A percentile compares a stretch with the other conserved stretches of the same genome.
Evolutionary conservation across 306 rosid species (phyloP).

Genomic region (Medicago arabica): DNA sequence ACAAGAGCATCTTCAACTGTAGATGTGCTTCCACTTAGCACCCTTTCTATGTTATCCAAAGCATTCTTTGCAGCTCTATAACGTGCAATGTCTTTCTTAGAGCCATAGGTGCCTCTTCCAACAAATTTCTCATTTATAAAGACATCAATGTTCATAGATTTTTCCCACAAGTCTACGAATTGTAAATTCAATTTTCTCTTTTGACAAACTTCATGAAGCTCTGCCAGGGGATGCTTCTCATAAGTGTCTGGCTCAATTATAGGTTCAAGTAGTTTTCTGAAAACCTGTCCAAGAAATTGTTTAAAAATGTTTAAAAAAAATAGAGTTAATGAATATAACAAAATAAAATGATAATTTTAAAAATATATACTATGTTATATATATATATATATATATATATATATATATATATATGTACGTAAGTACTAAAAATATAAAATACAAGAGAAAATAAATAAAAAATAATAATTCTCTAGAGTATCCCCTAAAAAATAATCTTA

Average conservation of each 20-base stretch:
- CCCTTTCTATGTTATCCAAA: not conserved
- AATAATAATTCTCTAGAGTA: too few species aligned
- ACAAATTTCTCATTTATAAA: not conserved
- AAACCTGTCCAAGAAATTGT: not conserved
- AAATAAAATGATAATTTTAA: too few species aligned
- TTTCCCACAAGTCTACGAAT: not conserved
- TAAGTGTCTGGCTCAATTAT: not conserved
- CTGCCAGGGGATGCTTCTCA: not conserved
- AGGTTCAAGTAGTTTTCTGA: not conserved
- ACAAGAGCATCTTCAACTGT: too few species aligned
- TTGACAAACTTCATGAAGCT: not conserved
- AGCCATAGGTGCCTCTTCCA: not conserved
- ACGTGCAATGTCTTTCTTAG: conserved; percentile 9
- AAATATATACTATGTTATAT: too few species aligned
- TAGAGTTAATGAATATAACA: not conserved
- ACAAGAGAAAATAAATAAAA: too few species aligned
- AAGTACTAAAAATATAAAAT: too few species aligned
- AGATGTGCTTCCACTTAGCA: not conserved
- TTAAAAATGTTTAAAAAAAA: not conserved
- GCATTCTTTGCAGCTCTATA: not conserved
- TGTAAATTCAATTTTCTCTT: not conserved
- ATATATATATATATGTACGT: too few species aligned
- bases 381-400: too few species aligned
- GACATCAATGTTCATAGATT: not conserved
- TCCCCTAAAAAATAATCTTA: too few species aligned